Conservation (phyloP, 1,284 basidiomycete genomes). For the Ceratobasidium papillatum region DNA sequence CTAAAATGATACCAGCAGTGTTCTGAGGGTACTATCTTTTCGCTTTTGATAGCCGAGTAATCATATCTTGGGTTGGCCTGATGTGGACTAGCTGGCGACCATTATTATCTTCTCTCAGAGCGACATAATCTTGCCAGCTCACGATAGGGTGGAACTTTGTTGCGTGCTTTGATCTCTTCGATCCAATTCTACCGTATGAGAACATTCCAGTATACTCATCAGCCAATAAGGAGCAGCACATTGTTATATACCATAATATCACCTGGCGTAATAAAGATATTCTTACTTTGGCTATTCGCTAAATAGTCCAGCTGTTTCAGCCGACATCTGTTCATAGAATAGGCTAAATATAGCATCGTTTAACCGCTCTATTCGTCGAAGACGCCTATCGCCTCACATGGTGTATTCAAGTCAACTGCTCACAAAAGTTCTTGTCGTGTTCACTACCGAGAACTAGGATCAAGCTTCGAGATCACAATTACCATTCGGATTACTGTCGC, state of each 20-base stretch:
- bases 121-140: neutral
- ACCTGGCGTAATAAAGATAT: no score
- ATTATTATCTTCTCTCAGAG: neutral
- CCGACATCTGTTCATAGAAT: neutral
- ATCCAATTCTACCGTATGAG: neutral
- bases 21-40: neutral
- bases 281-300: no score
- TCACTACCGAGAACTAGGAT: neutral
- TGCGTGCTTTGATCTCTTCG: neutral
- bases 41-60: neutral
- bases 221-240: neutral
- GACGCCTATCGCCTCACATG: neutral
- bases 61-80: neutral
- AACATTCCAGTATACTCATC: neutral
- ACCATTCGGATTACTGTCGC: slow-evolving; percentile 2
- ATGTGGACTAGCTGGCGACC: neutral
- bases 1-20: neutral
- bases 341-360: neutral
- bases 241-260: neutral
- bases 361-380: neutral
- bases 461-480: neutral
- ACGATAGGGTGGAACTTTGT: neutral
- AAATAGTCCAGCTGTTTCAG: neutral
- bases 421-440: neutral
- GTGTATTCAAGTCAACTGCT: neutral